Evolutionary conservation across 805 yeast species (phyloP).

Genomic region (Metschnikowia corniflorae): DNA sequence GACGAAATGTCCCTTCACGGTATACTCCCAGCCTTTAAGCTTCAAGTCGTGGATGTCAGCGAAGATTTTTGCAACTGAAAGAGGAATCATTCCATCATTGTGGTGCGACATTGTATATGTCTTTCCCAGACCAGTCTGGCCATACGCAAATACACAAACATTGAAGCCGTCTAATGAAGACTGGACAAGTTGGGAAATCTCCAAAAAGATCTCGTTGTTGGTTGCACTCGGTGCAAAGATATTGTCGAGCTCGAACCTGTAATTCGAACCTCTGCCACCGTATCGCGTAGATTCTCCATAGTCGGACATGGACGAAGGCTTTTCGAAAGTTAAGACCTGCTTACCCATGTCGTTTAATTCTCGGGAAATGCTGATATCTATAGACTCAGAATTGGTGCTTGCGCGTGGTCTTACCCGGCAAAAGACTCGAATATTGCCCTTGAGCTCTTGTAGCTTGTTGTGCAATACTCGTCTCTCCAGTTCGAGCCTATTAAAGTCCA

Average conservation of each 20-base stretch:
- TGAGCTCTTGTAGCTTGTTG: conserved; percentile 73
- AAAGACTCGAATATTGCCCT: conserved; percentile 89
- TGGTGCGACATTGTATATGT: conserved; percentile 82
- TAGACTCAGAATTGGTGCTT: not conserved
- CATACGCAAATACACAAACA: conserved; percentile 93
- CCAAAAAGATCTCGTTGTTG: conserved; percentile 72
- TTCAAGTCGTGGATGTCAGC: conserved; percentile 45
- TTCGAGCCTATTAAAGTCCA: conserved; percentile 50
- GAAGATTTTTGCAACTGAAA: conserved; percentile 70
- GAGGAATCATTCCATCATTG: conserved; percentile 76
- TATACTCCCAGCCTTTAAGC: conserved; percentile 60
- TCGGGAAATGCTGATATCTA: conserved; percentile 11
- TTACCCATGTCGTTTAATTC: conserved; percentile 33
- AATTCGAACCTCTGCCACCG: not conserved
- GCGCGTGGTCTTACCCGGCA: conserved; percentile 75
- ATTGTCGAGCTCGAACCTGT: conserved; percentile 67
- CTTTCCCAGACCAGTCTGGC: conserved; percentile 92
- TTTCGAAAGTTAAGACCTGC: conserved; percentile 29
- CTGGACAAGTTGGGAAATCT: conserved; percentile 81
- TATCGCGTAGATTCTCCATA: not conserved
- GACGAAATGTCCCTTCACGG: conserved; percentile 67
- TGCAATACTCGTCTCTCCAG: conserved; percentile 60
- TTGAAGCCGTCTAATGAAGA: conserved; percentile 68
- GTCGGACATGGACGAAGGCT: conserved; percentile 1
- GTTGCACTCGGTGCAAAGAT: conserved; percentile 56